Evolutionary conservation across 2,329 filamentous ascomycete species (phyloP).

Genomic region (Colletotrichum lupini): DNA sequence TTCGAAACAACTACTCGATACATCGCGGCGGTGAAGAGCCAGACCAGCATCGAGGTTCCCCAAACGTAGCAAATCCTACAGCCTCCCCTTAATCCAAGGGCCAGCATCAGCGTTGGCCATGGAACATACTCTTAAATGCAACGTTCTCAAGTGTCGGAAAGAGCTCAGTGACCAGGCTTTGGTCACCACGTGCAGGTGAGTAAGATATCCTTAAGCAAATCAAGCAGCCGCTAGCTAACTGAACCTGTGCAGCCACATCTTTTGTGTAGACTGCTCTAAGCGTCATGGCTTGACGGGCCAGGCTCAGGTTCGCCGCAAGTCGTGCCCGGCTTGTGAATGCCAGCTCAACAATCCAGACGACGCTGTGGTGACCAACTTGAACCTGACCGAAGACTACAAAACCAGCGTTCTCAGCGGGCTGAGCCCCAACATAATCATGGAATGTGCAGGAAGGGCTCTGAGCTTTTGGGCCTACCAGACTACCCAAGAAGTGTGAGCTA

Average conservation of each 20-base stretch:
- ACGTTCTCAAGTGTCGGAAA: slow-evolving; percentile 79
- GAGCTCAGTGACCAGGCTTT: slow-evolving; percentile 78
- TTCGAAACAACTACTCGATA: neutral
- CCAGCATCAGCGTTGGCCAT: slow-evolving; percentile 54
- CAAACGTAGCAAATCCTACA: neutral
- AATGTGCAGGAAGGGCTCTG: slow-evolving; percentile 83
- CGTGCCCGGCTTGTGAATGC: slow-evolving; percentile 82
- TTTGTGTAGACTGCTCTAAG: slow-evolving; percentile 81
- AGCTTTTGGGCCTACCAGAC: slow-evolving; percentile 90
- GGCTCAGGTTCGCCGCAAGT: slow-evolving; percentile 59
- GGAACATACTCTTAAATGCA: slow-evolving; percentile 83
- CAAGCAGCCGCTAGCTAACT: neutral
- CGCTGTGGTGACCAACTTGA: slow-evolving; percentile 76
- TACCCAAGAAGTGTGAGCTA: slow-evolving; percentile 79
- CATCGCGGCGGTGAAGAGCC: no score
- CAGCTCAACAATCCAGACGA: slow-evolving; percentile 79
- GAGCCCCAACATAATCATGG: slow-evolving; percentile 84
- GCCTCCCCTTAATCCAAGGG: neutral
- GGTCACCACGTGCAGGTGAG: slow-evolving; percentile 88
- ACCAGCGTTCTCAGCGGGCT: slow-evolving; percentile 86
- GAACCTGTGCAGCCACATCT: slow-evolving; percentile 69
- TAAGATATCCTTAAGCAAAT: neutral
- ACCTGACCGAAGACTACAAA: slow-evolving; percentile 90
- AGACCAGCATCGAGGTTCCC: neutral
- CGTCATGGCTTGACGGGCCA: slow-evolving; percentile 69